Evolutionary conservation across 805 yeast genomes (phyloP).

Genomic region (Nakazawaea molendinolei): DNA sequence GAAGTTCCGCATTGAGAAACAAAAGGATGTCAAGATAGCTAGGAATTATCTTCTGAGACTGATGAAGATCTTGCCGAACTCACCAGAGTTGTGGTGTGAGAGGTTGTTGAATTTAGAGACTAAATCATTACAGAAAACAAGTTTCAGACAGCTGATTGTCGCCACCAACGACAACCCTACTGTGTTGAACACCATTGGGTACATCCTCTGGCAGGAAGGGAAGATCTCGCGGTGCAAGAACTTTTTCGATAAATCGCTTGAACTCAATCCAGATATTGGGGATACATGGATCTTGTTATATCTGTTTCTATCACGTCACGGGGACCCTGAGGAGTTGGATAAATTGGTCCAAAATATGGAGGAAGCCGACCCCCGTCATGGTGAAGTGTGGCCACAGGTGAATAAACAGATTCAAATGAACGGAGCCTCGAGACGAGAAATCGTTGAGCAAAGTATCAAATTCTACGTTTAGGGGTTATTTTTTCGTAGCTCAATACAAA

Average conservation of each 20-base stretch:
- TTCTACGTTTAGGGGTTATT: neutral
- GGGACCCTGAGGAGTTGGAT: conserved; percentile 29
- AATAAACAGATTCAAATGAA: conserved; percentile 43
- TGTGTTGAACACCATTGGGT: conserved; percentile 60
- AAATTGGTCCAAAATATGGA: conserved; percentile 29
- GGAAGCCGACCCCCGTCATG: conserved; percentile 51
- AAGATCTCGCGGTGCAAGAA: conserved; percentile 55
- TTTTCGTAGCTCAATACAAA: neutral
- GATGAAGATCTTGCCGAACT: conserved; percentile 47
- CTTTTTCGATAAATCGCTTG: conserved; percentile 70
- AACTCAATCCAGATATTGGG: conserved; percentile 53
- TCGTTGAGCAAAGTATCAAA: conserved; percentile 26
- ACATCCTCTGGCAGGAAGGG: conserved; percentile 58
- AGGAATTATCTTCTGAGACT: conserved; percentile 50
- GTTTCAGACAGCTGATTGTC: conserved; percentile 65
- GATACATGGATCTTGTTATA: conserved; percentile 72
- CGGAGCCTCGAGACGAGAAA: conserved; percentile 31
- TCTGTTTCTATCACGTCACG: conserved; percentile 34
- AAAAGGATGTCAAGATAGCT: conserved; percentile 43
- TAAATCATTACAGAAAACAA: conserved; percentile 46
- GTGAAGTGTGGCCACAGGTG: conserved; percentile 50
- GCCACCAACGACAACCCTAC: conserved; percentile 53
- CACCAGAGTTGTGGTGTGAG: conserved; percentile 62
- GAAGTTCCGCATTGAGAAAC: conserved; percentile 50
- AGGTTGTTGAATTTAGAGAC: conserved; percentile 40